Conservation (phyloP, 495 filamentous ascomycete genomes). For the Aspergillus hancockii region DNA sequence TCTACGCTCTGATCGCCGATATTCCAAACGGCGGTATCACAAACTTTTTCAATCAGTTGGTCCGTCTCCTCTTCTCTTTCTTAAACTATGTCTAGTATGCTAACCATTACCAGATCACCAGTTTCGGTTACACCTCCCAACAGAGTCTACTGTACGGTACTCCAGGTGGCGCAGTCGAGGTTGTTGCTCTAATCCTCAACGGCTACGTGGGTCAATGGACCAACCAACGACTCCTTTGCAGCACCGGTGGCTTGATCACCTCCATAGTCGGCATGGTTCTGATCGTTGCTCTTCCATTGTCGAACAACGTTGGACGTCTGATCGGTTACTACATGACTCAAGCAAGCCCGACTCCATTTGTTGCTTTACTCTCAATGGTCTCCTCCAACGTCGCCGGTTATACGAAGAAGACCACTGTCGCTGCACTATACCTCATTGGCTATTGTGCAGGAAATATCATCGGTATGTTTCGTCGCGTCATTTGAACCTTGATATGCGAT, state of each 20-base stretch:
- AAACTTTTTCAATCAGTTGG: conserved; percentile 70
- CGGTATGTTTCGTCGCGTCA: conserved; percentile 33
- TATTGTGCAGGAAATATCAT: conserved; percentile 65
- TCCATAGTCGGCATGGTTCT: conserved; percentile 59
- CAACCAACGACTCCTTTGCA: conserved; percentile 54
- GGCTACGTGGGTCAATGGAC: conserved; percentile 62
- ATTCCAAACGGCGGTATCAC: conserved; percentile 69
- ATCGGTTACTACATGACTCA: conserved; percentile 67
- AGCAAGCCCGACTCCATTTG: conserved; percentile 53
- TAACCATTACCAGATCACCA: conserved; percentile 30
- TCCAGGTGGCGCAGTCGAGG: conserved; percentile 66
- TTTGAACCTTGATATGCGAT: not conserved
- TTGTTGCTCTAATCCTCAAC: conserved; percentile 58
- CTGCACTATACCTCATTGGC: conserved; percentile 67
- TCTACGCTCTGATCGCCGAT: conserved; percentile 60
- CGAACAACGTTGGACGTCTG: conserved; percentile 58
- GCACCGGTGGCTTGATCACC: conserved; percentile 38
- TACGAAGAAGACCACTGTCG: conserved; percentile 75
- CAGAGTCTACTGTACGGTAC: conserved; percentile 66
- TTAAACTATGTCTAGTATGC: conserved; percentile 4
- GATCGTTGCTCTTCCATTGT: conserved; percentile 63
- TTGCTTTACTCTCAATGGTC: conserved; percentile 53
- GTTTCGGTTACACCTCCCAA: conserved; percentile 54
- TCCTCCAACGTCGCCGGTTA: conserved; percentile 69
- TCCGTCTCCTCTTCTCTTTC: conserved; percentile 21